A percentile compares a stretch with the other conserved stretches of the same genome.
Evolutionary conservation across 1,139 yeast species (phyloP).

Genomic region (Geotrichum cucujoidarum): DNA sequence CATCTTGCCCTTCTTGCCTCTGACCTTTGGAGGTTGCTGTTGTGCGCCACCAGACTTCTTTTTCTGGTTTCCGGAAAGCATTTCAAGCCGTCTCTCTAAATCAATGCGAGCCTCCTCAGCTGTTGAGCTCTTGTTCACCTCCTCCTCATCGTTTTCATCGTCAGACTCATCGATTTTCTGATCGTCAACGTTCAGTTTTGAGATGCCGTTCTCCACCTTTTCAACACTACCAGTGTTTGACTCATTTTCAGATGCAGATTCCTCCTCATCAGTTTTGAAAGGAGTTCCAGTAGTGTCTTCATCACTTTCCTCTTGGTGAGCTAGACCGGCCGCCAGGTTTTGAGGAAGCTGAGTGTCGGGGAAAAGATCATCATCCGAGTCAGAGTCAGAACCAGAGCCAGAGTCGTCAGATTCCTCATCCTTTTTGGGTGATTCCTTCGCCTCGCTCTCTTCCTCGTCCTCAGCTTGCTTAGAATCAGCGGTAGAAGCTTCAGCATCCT

Average conservation of each 20-base stretch:
- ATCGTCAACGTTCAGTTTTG: no score
- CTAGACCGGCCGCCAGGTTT: neutral
- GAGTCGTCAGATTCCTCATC: conserved; percentile 27
- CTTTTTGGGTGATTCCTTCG: neutral
- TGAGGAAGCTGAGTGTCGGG: conserved; percentile 23
- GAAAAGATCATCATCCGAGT: conserved; percentile 24
- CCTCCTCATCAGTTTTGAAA: neutral
- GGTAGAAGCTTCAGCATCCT: conserved; percentile 19
- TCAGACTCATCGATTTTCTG: conserved; percentile 10
- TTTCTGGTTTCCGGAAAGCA: conserved; percentile 6
- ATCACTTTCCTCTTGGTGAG: neutral
- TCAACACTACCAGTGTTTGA: neutral
- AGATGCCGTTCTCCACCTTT: neutral
- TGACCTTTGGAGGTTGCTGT: conserved; percentile 40
- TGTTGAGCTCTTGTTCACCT: conserved; percentile 16
- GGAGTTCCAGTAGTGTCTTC: no score
- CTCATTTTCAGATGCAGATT: neutral
- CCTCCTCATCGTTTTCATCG: neutral
- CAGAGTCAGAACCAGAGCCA: conserved; percentile 29
- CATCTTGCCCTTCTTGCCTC: conserved; percentile 81
- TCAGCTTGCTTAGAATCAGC: conserved; percentile 16
- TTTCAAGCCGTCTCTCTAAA: conserved; percentile 9
- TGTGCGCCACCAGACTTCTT: conserved; percentile 1
- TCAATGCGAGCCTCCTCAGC: conserved; percentile 18
- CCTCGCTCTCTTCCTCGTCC: conserved; percentile 21